Base-by-base conservation (phyloP, 805 yeast genomes). In the Peterozyma xylosa region DNA sequence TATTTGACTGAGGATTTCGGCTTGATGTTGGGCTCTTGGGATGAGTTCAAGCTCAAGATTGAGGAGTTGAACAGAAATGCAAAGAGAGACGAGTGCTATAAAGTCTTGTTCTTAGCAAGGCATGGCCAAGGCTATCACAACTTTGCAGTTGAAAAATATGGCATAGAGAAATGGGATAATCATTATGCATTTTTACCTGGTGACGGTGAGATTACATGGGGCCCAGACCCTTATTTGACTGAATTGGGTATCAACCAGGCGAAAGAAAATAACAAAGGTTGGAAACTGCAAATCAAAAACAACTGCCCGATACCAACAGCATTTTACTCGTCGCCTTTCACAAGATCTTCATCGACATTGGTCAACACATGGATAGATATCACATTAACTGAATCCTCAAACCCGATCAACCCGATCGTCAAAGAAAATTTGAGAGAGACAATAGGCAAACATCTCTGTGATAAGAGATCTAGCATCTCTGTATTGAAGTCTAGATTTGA, bases 61-160 rank as follows among this genome's bases (percentile, higher is more conserved):
- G 50, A 54, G 1, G 45, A 53, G 10, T 57, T 76, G 49, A 74
- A 74, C 48, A 42, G 44, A 2, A 37, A 52, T 5, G 67, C 71
- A 15, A 46, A 50, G 0, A 51, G 50, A 1, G 67, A 71, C 47
- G 79, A 63, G 36, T 46, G 49, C 33, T 76, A 66, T 57, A 79
- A 78, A 51, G 52, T 79, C 39, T 46, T 79, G 3, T 70, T 76
- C 39, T 65, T 76, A 43, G 81, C 82, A 10, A 68, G 88, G 55
- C 88, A 82, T 52, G 88, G 87, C 5, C 85, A 81, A 57, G 88
- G 87, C 0, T 74, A 61, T 54, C 89, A 82, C 49, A 82, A 82
- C 51, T 64, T 67, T 38, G 71, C 76, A 2, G 76, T 79, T 13
- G 62, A 60, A 17, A 68, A 73, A 46, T 79, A 78, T 51, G 86